phyloP scores from a whole-genome alignment of 2,329 filamentous ascomycete species.

The Tolypocladium tundrense region DNA sequence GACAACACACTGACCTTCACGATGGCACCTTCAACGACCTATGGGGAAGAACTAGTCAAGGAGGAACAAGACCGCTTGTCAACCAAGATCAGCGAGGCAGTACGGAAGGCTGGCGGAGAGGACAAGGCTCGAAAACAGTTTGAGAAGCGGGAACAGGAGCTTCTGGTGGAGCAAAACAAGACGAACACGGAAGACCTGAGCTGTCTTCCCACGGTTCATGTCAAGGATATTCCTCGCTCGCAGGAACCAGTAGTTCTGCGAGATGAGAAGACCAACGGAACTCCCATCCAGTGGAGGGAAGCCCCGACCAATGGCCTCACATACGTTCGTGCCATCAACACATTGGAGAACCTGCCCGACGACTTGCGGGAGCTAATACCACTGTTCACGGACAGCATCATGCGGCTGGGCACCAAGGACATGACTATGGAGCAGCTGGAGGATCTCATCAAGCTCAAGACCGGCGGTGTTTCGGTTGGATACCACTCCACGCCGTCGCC shows the following conservation, averaged over 20 bases:
- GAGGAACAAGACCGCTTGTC: constrained; percentile 72
- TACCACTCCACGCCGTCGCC: constrained; percentile 79
- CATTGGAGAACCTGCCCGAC: constrained; percentile 67
- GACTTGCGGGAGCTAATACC: constrained; percentile 79
- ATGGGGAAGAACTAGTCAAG: constrained; percentile 59
- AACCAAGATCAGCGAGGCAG: constrained; percentile 60
- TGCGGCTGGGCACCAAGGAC: constrained; percentile 81
- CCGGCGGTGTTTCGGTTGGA: constrained; percentile 76
- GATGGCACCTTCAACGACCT: constrained; percentile 77
- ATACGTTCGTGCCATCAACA: constrained; percentile 86
- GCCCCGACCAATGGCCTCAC: constrained; percentile 92
- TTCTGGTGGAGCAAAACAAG: constrained; percentile 74
- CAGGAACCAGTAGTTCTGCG: constrained; percentile 51
- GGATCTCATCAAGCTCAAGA: constrained; percentile 92
- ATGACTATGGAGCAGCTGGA: constrained; percentile 92
- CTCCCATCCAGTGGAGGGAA: constrained; percentile 79
- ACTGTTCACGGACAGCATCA: constrained; percentile 82
- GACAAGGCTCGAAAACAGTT: constrained; percentile 62
- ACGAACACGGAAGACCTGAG: constrained; percentile 77
- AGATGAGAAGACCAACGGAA: constrained; percentile 54
- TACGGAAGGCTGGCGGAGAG: constrained; percentile 57
- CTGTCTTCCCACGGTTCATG: constrained; percentile 78
- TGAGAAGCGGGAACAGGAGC: constrained; percentile 65
- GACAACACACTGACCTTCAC: constrained; percentile 85
- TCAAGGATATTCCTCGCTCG: constrained; percentile 75